A percentile compares a stretch with the other conserved stretches of the same genome.
Evolutionary conservation across 108 stramenopile species (phyloP).

Genomic region (Discostella pseudostelligera): DNA sequence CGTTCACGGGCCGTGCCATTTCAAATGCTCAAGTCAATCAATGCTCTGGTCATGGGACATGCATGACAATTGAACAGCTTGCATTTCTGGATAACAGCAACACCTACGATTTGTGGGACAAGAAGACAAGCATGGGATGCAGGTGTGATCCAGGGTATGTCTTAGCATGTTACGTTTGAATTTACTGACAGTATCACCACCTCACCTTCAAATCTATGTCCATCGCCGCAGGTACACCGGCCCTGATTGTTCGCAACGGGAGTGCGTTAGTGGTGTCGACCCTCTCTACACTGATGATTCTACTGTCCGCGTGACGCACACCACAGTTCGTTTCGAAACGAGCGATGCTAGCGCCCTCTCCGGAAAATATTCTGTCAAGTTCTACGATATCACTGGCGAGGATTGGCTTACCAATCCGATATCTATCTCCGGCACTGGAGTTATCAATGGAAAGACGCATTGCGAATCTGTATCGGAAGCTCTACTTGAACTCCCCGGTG

Average conservation of each 20-base stretch:
- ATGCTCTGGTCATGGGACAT: constrained; percentile 75
- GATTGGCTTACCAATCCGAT: constrained; percentile 67
- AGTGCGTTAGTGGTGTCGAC: constrained; percentile 69
- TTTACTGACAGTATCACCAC: not conserved
- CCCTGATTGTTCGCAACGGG: constrained; percentile 53
- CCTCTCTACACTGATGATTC: constrained; percentile 73
- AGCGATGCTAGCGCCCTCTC: constrained; percentile 36
- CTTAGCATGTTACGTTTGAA: not conserved
- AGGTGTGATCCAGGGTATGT: constrained; percentile 67
- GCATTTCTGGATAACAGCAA: constrained; percentile 65
- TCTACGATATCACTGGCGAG: constrained; percentile 68
- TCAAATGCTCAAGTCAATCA: constrained; percentile 21
- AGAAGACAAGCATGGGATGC: constrained; percentile 65
- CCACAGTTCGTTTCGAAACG: constrained; percentile 49
- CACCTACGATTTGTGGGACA: constrained; percentile 71
- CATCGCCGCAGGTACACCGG: constrained; percentile 40
- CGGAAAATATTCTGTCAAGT: constrained; percentile 63
- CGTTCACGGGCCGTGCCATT: constrained; percentile 39
- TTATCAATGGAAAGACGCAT: constrained; percentile 18
- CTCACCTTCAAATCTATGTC: constrained; percentile 4
- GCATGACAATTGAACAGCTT: constrained; percentile 60
- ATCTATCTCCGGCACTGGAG: constrained; percentile 33
- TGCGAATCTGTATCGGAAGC: constrained; percentile 54
- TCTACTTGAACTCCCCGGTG: constrained; percentile 58
- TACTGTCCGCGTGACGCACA: constrained; percentile 51